A percentile compares a stretch with the other conserved stretches of the same genome.
These are phyloP conservation scores for Neoboletus magnificus DNA, from an alignment of 768 basidiomycete genomes.

Conservation along the genomic window DNA sequence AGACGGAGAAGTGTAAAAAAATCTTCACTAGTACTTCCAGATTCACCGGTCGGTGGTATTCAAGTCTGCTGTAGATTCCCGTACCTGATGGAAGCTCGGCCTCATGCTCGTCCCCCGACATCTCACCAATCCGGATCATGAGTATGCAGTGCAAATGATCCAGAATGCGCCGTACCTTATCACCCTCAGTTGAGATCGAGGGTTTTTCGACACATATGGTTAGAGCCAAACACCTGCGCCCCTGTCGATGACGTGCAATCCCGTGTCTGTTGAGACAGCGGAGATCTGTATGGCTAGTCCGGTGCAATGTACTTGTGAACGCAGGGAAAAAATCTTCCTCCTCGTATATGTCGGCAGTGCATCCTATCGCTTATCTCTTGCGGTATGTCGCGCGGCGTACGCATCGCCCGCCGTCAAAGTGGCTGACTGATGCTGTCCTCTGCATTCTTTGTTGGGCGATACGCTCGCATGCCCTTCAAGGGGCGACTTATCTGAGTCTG, in stretches of 20 bases:
- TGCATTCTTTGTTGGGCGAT: neutral
- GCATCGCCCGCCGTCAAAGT: neutral
- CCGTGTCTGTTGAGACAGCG: neutral
- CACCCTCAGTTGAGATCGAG: conserved; percentile 9
- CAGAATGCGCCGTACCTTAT: neutral
- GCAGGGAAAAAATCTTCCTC: neutral
- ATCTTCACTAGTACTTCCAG: neutral
- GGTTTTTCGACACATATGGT: conserved; percentile 4
- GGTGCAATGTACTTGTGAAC: neutral
- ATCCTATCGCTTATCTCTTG: neutral
- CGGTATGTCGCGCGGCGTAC: neutral
- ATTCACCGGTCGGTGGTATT: neutral
- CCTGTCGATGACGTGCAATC: conserved; percentile 9
- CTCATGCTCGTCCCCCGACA: neutral
- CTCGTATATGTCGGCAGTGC: neutral
- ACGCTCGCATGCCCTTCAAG: neutral
- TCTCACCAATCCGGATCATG: conserved; percentile 8
- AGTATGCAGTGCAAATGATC: conserved; percentile 1
- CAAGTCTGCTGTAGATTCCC: neutral
- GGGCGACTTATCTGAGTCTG: neutral
- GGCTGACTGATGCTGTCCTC: neutral
- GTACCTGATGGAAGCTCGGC: neutral
- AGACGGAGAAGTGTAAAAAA: neutral
- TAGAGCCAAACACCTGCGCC: conserved; percentile 1
- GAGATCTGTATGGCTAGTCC: neutral